phyloP scores from a whole-genome alignment of 78 protist genomes.

The slime mould (Dictyostelium discoideum) region dicty_2.7 NC_007088.5:2752001-2752500 shows the following conservation, averaged over 20 bases:
- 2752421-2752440: constrained; percentile 76
- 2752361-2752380: not conserved
- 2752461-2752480: constrained; percentile 53
- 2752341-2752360: not conserved
- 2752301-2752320: not conserved
- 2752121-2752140: constrained; percentile 6
- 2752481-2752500: constrained; percentile 29
- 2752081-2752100: constrained; percentile 38
- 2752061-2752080: constrained; percentile 51
- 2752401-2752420: constrained; percentile 42
- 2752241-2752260: constrained; percentile 68
- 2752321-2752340: too few relatives aligned
- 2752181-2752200: constrained; percentile 57
- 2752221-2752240: not conserved
- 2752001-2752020: constrained; percentile 71
- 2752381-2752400: not conserved
- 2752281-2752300: constrained; percentile 81
- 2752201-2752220: constrained; percentile 84
- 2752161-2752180: not conserved
- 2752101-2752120: constrained; percentile 73
- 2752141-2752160: not conserved
- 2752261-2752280: constrained; percentile 84
- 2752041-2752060: constrained; percentile 37
- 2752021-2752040: constrained; percentile 60
- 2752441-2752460: constrained; percentile 83